Base-by-base conservation (phyloP, 2,329 filamentous ascomycete species). In the Fusarium euwallaceae region DNA sequence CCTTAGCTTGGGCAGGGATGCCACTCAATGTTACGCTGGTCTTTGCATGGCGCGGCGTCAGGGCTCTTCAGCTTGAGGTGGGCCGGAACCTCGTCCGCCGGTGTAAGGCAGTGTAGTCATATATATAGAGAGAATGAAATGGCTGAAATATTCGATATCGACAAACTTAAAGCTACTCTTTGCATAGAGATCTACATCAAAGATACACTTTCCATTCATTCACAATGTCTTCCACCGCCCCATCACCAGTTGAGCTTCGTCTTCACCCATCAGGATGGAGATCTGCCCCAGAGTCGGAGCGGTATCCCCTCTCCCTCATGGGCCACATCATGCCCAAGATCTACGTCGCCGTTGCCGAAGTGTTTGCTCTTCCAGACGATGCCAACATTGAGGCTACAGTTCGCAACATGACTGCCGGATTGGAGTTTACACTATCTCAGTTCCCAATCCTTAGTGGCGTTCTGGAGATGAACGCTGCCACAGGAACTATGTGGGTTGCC, bases 271-370 rank as follows among this genome's bases (percentile, higher is more conserved):
- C 27, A 14, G 48, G 48, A 53, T 53, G 48, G 48, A 32, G 27
- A 20, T 53, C 27, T 9, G 48, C 17, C 48, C 48, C 48, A 53
- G 48, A 53, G 17, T 53, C 48, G 3, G 17, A 53, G 48, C 10
- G 48, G 0, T 53, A 53, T 32, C 27, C 48, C 17, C 64, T 67
- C 22, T 69, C 67, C 7, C 64, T 68, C 8, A 9, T 73, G 58
- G 72, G 69, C 16, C 70, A 74, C 27, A 41, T 72, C 11, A 74
- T 74, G 72, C 70, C 72, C 4, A 72, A 74, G 27, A 48, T 72
- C 7, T 74, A 74, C n/a, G 72, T 74, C 7, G 56, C 65, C 17
- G 64, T 74, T 36, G 39, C 64, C 34, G 70, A 74, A 51, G 64
- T 73, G 2, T 74, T 74, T 32, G 55, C 61, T 7, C 11, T 73